These are phyloP conservation scores for Phytophthora pinifolia DNA, from an alignment of 352 stramenopile genomes.

Conservation along the genomic window DNA sequence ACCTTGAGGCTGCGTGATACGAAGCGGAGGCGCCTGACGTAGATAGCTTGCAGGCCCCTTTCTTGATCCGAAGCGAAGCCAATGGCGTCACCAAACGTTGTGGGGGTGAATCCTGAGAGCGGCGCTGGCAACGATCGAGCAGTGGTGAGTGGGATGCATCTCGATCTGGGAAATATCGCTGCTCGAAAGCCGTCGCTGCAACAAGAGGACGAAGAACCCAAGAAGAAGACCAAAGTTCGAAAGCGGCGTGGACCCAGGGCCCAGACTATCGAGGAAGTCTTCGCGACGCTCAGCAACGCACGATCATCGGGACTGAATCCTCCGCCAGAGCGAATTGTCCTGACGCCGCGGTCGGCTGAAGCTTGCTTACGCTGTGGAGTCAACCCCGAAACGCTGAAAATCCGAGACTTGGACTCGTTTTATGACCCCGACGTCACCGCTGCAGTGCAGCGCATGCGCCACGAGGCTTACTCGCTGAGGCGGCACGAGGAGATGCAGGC, in stretches of 20 bases:
- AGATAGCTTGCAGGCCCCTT: too few relatives aligned
- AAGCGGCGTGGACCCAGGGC: slow-evolving; percentile 62
- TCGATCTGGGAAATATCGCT: slow-evolving; percentile 31
- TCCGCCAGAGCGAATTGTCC: slow-evolving; percentile 69
- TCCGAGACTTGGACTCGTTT: slow-evolving; percentile 92
- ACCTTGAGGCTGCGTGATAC: not conserved
- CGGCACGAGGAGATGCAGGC: slow-evolving; percentile 92
- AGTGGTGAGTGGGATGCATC: slow-evolving; percentile 19
- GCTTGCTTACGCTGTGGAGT: slow-evolving; percentile 89
- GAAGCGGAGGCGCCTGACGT: not conserved
- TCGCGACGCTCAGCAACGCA: slow-evolving; percentile 71
- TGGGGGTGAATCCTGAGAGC: slow-evolving; percentile 1
- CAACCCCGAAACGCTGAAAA: slow-evolving; percentile 91
- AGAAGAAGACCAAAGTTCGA: slow-evolving; percentile 55
- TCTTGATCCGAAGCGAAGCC: too few relatives aligned
- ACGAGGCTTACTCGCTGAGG: slow-evolving; percentile 92
- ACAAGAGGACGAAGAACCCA: slow-evolving; percentile 11
- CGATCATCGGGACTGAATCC: slow-evolving; percentile 73
- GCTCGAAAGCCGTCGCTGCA: not conserved
- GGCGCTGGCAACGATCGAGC: not conserved
- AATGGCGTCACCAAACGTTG: slow-evolving; percentile 12
- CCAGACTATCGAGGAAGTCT: slow-evolving; percentile 78
- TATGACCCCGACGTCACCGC: slow-evolving; percentile 79
- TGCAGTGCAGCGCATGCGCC: slow-evolving; percentile 89
- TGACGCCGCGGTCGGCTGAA: slow-evolving; percentile 89